Percentiles rank a stretch among this genome's conserved stretches.
phyloP scores from a whole-genome alignment of 352 stramenopile genomes.

The Phytophthora rubi region DNA sequence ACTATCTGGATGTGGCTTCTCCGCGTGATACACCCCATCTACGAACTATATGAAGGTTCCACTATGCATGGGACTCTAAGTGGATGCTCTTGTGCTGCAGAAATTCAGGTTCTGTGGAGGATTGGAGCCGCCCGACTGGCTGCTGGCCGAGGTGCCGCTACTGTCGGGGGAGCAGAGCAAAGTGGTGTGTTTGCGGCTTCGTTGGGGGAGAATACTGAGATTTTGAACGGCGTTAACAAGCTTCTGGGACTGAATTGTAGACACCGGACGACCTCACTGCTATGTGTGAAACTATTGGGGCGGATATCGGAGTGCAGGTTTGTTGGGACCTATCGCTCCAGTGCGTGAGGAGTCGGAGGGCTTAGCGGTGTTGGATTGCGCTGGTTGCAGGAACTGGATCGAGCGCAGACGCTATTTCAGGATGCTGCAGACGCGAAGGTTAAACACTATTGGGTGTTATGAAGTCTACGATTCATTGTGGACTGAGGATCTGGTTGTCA shows the following conservation, averaged over 20 bases:
- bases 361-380: slow-evolving; percentile 4
- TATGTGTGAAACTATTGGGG: slow-evolving; percentile 37
- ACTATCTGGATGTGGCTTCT: not conserved
- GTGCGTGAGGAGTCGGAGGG: no score
- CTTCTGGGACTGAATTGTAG: slow-evolving; percentile 1
- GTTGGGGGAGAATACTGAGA: not conserved
- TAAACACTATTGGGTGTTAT: not conserved
- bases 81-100: slow-evolving; percentile 17
- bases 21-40: not conserved
- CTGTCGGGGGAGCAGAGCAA: slow-evolving; percentile 35
- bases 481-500: not conserved
- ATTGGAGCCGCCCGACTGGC: slow-evolving; percentile 69
- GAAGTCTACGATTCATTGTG: not conserved
- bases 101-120: slow-evolving; percentile 70
- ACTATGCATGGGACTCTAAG: not conserved
- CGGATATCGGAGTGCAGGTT: slow-evolving; percentile 38
- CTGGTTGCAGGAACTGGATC: slow-evolving; percentile 27
- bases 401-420: slow-evolving; percentile 20
- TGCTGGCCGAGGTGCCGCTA: slow-evolving; percentile 56
- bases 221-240: not conserved
- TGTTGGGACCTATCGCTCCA: not conserved
- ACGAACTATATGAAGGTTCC: not conserved
- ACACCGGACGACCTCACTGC: slow-evolving; percentile 14
- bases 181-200: slow-evolving; percentile 19
- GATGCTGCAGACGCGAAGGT: slow-evolving; percentile 36